Conservation (phyloP, 768 basidiomycete species). For the Suillus brevipes region DNA sequence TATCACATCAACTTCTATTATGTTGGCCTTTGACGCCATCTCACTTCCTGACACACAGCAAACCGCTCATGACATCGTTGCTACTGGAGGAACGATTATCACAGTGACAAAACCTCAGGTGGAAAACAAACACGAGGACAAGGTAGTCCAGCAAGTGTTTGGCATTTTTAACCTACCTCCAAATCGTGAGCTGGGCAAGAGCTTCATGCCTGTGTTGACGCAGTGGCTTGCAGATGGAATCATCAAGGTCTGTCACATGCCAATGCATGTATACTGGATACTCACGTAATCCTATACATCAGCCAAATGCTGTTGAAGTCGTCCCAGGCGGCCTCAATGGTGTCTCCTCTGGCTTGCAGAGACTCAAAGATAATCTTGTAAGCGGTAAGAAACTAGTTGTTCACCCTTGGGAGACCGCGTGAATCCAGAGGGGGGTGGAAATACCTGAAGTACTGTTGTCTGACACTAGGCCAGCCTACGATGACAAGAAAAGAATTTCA, state of each 20-base stretch:
- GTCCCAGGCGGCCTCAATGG: slow-evolving; percentile 40
- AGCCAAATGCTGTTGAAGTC: slow-evolving; percentile 41
- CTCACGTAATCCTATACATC: not conserved
- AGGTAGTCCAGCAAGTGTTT: not conserved
- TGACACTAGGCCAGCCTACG: too few relatives aligned
- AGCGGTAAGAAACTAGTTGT: slow-evolving; percentile 42
- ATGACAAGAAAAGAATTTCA: too few relatives aligned
- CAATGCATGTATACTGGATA: not conserved
- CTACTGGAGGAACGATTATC: slow-evolving; percentile 32
- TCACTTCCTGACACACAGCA: slow-evolving; percentile 33
- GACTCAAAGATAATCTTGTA: slow-evolving; percentile 35
- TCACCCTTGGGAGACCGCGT: slow-evolving; percentile 32
- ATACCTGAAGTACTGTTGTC: too few relatives aligned
- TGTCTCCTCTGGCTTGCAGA: slow-evolving; percentile 34
- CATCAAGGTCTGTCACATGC: slow-evolving; percentile 18
- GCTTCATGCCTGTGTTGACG: slow-evolving; percentile 13
- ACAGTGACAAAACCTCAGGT: not conserved
- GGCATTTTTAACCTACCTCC: slow-evolving; percentile 6
- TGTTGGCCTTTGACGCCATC: slow-evolving; percentile 29
- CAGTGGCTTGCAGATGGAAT: slow-evolving; percentile 17
- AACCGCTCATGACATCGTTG: slow-evolving; percentile 31
- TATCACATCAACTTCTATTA: slow-evolving; percentile 17
- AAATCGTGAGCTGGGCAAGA: slow-evolving; percentile 10
- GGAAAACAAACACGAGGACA: slow-evolving; percentile 9
- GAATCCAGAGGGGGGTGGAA: slow-evolving; percentile 25